Evolutionary conservation across 2,329 filamentous ascomycete genomes (phyloP), one percentile per base, ranked within the genome.

Genomic region (Myriosclerotinia curreyana): DNA sequence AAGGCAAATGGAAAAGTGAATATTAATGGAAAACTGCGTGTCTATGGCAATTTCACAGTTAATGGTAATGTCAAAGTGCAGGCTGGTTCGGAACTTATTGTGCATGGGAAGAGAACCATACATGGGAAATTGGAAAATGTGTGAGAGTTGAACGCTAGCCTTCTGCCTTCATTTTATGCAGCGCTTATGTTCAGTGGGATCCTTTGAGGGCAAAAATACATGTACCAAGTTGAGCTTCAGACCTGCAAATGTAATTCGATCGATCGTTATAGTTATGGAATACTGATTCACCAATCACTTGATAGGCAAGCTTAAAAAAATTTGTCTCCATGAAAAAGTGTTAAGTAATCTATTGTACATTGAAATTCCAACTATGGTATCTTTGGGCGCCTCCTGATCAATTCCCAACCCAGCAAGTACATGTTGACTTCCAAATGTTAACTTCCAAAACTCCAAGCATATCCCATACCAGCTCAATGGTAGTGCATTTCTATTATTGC

Each of bases 41-140:
- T 71, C 1, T 64, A 62, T 48, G 69, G 70, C 3, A 65, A 72
- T 63, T 64, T 71, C n/a, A 67, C 68, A 15, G 67, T 69, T 3
- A 63, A 67, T 42, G 70, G 70, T 3, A 61, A 61, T 38, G 65
- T 71, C 0, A 65, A 50, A 36, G 49, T 72, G 40, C 38, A 53
- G 40, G 64, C 65, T 34, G 67, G 70, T 0, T 62, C 65, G 14
- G 49, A 65, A 25, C 52, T 71, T 34, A 64, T 66, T 53, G 67
- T 71, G 12, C 64, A 69, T 58, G 70, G 70, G 5, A 71, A 64
- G 56, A 69, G 67, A n/a, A 71, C 69, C 5, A 66, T 71, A 56
- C 66, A 70, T 65, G 70, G 70, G 5, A 70, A 63, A 52, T 40
- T 71, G 17, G 61, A 66, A 48, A 44, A 59, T 59, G 42, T 42